These are phyloP conservation scores for Daldinia caldariorum DNA, from an alignment of 495 filamentous ascomycete species.

Conservation along the genomic window DNA sequence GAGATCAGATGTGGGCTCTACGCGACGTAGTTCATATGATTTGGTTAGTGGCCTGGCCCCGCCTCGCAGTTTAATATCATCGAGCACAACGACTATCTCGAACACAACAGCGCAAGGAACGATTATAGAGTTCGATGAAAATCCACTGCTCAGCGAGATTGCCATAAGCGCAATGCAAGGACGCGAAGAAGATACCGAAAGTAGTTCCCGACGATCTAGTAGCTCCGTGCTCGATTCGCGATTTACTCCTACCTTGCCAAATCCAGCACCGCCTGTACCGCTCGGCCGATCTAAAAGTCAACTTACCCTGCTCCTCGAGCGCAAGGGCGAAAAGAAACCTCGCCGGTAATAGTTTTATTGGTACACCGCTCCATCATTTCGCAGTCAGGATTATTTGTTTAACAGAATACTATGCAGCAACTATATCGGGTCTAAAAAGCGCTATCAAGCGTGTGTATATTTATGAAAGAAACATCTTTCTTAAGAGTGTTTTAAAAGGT, in stretches of 20 bases:
- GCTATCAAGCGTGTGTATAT: conserved; percentile 29
- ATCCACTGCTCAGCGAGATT: conserved; percentile 30
- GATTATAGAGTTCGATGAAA: conserved; percentile 50
- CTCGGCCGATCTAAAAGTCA: conserved; percentile 62
- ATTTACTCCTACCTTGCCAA: conserved; percentile 55
- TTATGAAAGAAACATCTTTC: conserved; percentile 19
- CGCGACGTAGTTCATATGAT: conserved; percentile 38
- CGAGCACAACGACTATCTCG: conserved; percentile 48
- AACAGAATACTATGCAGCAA: conserved; percentile 12
- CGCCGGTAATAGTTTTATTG: conserved; percentile 32
- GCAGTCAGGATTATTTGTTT: conserved; percentile 2
- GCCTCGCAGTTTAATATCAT: conserved; percentile 44
- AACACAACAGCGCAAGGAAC: conserved; percentile 51
- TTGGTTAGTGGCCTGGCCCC: conserved; percentile 33
- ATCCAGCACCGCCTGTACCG: conserved; percentile 46
- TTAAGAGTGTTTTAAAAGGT: conserved; percentile 19
- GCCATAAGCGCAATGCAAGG: conserved; percentile 38
- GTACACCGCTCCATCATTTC: conserved; percentile 11
- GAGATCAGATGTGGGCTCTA: conserved; percentile 44
- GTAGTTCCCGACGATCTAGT: conserved; percentile 41
- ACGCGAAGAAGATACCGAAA: conserved; percentile 38
- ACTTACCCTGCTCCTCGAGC: conserved; percentile 59
- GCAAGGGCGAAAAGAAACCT: conserved; percentile 47
- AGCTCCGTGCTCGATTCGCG: conserved; percentile 45
- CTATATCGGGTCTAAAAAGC: conserved; percentile 24